These are phyloP conservation scores for Pseudogymnoascus sp. DNA, from an alignment of 2,329 filamentous ascomycete species.

Conservation along the genomic window DNA sequence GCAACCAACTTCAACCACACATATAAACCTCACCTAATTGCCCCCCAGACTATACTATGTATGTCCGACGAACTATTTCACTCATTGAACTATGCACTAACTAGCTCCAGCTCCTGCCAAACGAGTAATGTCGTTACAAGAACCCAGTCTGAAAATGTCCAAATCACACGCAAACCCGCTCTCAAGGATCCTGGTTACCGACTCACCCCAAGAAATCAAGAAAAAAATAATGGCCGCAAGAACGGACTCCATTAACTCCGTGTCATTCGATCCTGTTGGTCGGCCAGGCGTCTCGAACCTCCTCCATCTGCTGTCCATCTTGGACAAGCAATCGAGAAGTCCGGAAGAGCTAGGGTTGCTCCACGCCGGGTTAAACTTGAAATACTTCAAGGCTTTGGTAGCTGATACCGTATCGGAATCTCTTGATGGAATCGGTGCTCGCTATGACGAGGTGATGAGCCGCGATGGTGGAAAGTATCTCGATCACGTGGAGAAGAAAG, in stretches of 20 bases:
- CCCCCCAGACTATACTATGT: slow-evolving; percentile 69
- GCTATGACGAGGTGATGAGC: slow-evolving; percentile 46
- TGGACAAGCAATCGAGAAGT: slow-evolving; percentile 42
- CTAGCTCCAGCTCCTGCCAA: slow-evolving; percentile 48
- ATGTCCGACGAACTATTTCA: slow-evolving; percentile 21
- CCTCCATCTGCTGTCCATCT: slow-evolving; percentile 68
- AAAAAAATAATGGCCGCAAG: slow-evolving; percentile 65
- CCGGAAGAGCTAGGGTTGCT: slow-evolving; percentile 36
- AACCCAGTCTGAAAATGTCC: slow-evolving; percentile 83
- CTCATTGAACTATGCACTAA: slow-evolving; percentile 9
- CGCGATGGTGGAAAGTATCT: slow-evolving; percentile 45
- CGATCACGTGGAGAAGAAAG: slow-evolving; percentile 49
- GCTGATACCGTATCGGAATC: slow-evolving; percentile 48
- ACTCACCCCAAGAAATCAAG: slow-evolving; percentile 55
- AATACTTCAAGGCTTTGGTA: slow-evolving; percentile 57
- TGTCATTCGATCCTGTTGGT: slow-evolving; percentile 62
- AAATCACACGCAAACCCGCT: slow-evolving; percentile 69
- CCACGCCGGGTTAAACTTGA: slow-evolving; percentile 41
- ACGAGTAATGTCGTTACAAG: slow-evolving; percentile 80
- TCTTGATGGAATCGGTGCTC: slow-evolving; percentile 47
- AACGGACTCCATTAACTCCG: slow-evolving; percentile 62
- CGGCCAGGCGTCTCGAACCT: slow-evolving; percentile 86
- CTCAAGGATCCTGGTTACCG: slow-evolving; percentile 78
- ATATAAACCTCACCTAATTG: slow-evolving; percentile 56
- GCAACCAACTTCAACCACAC: slow-evolving; percentile 79